Conservation (phyloP, 139 green algal genomes). For the Closterium sp. region DNA sequence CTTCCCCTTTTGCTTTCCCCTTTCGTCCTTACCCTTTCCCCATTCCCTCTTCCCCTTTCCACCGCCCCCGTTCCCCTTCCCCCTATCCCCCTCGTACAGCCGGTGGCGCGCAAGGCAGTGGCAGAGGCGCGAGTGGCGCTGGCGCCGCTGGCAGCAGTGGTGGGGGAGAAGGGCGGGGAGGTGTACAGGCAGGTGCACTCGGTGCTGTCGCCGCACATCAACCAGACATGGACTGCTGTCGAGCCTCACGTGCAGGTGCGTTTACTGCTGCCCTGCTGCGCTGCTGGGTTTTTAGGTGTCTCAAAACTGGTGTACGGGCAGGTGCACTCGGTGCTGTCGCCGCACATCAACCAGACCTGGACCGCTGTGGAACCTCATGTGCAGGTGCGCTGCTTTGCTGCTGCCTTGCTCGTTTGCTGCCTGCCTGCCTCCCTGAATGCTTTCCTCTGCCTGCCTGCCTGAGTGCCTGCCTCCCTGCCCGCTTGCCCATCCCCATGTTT, state of each 20-base stretch:
- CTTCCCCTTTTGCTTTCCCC: too few relatives aligned
- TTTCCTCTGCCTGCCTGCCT: too few relatives aligned
- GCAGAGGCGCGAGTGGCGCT: neutral
- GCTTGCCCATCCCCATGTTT: too few relatives aligned
- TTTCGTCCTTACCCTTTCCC: too few relatives aligned
- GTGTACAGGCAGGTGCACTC: neutral
- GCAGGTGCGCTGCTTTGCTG: neutral
- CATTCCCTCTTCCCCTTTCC: too few relatives aligned
- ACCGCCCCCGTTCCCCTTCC: neutral
- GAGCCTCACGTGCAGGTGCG: neutral
- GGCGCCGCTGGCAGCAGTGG: neutral
- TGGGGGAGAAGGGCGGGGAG: neutral
- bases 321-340: neutral
- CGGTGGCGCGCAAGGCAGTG: neutral
- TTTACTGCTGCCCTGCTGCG: neutral
- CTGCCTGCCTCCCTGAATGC: too few relatives aligned
- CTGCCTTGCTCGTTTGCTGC: neutral
- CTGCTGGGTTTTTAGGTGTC: too few relatives aligned
- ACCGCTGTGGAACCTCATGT: neutral
- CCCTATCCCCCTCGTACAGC: neutral
- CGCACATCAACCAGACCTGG: neutral
- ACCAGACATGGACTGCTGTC: neutral
- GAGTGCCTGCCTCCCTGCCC: too few relatives aligned
- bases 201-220: neutral
- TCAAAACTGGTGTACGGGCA: neutral